Conservation (phyloP, 371 early-diverging fungal genomes). For the Mucor irregularis region DNA sequence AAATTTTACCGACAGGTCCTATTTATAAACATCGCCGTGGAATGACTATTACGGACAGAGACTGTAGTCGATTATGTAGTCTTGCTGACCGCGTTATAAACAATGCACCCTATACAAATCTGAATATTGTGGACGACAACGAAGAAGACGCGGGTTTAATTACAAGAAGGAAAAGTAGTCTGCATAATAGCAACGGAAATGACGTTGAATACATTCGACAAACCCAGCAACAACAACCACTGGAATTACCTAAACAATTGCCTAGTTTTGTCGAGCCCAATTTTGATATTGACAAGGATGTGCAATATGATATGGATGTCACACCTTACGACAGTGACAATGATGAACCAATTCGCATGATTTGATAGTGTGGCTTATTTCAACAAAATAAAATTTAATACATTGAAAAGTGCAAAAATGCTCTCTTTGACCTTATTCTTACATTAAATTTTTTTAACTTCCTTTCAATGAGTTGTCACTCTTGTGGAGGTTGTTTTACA, state of each 20-base stretch:
- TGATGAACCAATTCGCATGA: slow-evolving; percentile 13
- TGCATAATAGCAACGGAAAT: background rate
- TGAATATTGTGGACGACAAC: slow-evolving; percentile 17
- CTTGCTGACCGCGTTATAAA: slow-evolving; percentile 15
- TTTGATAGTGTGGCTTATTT: slow-evolving; percentile 3
- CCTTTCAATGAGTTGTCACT: slow-evolving; percentile 26
- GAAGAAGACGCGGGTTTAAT: background rate
- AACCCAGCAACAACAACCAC: background rate
- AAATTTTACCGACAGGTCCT: slow-evolving; percentile 9
- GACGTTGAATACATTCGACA: slow-evolving; percentile 17
- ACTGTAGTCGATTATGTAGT: slow-evolving; percentile 12
- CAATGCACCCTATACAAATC: background rate
- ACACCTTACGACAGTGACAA: slow-evolving; percentile 25
- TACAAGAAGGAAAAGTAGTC: background rate
- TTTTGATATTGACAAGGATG: background rate
- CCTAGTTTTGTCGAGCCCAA: slow-evolving; percentile 15
- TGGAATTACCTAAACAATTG: slow-evolving; percentile 4
- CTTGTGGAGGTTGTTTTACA: slow-evolving; percentile 30
- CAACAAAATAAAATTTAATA: background rate
- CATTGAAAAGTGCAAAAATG: background rate
- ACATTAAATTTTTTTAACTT: too few species aligned
- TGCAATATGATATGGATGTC: slow-evolving; percentile 17
- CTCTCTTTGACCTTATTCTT: background rate
- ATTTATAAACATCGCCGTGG: slow-evolving; percentile 8
- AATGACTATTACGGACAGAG: slow-evolving; percentile 8